phyloP scores from a whole-genome alignment of 2,329 filamentous ascomycete genomes.

The Fusarium nisikadoi region DNA sequence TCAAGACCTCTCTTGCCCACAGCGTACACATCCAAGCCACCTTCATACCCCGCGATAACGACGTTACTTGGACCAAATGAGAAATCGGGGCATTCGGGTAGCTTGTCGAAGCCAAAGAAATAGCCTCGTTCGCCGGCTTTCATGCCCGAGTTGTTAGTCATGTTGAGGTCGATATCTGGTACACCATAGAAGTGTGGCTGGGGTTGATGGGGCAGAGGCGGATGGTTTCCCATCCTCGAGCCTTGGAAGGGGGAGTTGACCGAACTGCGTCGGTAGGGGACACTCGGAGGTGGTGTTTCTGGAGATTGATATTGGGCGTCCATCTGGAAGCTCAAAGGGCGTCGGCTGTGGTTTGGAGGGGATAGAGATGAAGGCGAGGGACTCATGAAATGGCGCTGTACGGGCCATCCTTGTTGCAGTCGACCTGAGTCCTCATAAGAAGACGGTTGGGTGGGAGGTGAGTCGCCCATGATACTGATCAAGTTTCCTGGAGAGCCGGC shows the following conservation, averaged over 20 bases:
- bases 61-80: slow-evolving; percentile 67
- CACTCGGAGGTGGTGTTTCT: slow-evolving; percentile 52
- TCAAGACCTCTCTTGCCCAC: slow-evolving; percentile 79
- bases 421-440: slow-evolving; percentile 61
- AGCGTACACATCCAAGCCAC: slow-evolving; percentile 79
- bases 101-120: slow-evolving; percentile 82
- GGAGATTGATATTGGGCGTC: slow-evolving; percentile 57
- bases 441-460: slow-evolving; percentile 63
- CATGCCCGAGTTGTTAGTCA: slow-evolving; percentile 64
- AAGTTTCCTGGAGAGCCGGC: slow-evolving; percentile 64
- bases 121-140: slow-evolving; percentile 76
- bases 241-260: slow-evolving; percentile 63
- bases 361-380: slow-evolving; percentile 57
- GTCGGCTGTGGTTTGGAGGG: slow-evolving; percentile 51
- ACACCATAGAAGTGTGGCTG: slow-evolving; percentile 82
- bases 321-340: slow-evolving; percentile 67
- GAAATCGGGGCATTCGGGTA: slow-evolving; percentile 60
- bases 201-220: slow-evolving; percentile 78
- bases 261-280: slow-evolving; percentile 57
- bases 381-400: slow-evolving; percentile 57
- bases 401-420: slow-evolving; percentile 58
- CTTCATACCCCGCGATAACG: slow-evolving; percentile 81
- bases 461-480: slow-evolving; percentile 63
- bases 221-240: slow-evolving; percentile 59
- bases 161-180: slow-evolving; percentile 78